These are phyloP conservation scores for Aureobasidium melanogenum DNA, from an alignment of 2,329 filamentous ascomycete genomes.

Conservation along the genomic window DNA sequence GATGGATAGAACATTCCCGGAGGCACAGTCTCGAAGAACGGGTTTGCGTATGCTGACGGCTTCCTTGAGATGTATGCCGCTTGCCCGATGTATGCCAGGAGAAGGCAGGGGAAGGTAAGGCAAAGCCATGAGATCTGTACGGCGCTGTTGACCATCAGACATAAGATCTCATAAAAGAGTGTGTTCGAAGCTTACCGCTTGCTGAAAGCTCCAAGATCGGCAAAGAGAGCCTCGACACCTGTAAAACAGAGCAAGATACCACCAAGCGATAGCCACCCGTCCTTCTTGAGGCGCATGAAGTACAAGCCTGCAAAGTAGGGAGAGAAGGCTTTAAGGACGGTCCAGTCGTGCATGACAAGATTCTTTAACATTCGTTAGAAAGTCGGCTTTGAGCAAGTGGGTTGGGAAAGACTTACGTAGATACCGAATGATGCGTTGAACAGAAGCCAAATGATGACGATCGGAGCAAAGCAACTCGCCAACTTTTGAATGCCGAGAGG, in stretches of 20 bases:
- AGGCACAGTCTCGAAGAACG: conserved; percentile 64
- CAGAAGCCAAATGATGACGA: conserved; percentile 58
- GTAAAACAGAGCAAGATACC: conserved; percentile 68
- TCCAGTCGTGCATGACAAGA: conserved; percentile 36
- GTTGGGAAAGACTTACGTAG: conserved; percentile 34
- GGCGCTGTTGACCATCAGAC: conserved; percentile 35
- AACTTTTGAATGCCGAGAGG: conserved; percentile 56
- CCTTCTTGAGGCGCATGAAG: conserved; percentile 48
- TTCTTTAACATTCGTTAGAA: conserved; percentile 25
- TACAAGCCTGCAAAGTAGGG: conserved; percentile 52
- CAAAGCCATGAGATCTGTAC: conserved; percentile 66
- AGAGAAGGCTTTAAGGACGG: conserved; percentile 45
- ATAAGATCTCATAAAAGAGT: not conserved
- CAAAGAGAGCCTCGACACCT: conserved; percentile 70
- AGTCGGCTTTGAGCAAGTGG: not conserved
- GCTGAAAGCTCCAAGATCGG: conserved; percentile 68
- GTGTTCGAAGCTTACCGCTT: conserved; percentile 23
- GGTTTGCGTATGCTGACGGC: conserved; percentile 57
- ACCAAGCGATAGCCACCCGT: conserved; percentile 55
- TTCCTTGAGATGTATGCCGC: conserved; percentile 59
- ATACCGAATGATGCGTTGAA: conserved; percentile 57
- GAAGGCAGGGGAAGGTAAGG: conserved; percentile 50
- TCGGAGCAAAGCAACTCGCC: conserved; percentile 53
- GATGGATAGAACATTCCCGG: conserved; percentile 59
- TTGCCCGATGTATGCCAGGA: conserved; percentile 62